Percentiles rank a stretch among this genome's conserved stretches.
phyloP scores from a whole-genome alignment of 169 alveolate genomes.

The Eimeria praecox region DNA sequence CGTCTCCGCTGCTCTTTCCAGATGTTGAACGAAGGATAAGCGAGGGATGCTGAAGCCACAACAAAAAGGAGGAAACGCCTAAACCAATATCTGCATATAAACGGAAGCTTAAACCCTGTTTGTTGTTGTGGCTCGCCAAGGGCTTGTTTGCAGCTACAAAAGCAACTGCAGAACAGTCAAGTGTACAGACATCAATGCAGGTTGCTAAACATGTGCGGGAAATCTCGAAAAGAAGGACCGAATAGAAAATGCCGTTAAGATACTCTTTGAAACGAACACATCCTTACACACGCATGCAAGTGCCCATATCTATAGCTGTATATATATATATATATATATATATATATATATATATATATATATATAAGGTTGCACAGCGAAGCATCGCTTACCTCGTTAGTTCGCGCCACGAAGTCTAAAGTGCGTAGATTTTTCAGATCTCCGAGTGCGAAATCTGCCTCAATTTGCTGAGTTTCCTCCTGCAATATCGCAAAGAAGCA shows the following conservation, averaged over 20 bases:
- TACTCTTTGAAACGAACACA: not conserved
- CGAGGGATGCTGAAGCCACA: not conserved
- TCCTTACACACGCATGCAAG: too few relatives aligned
- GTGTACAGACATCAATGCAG: not conserved
- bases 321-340: too few relatives aligned
- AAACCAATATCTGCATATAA: not conserved
- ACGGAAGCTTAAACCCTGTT: too few relatives aligned
- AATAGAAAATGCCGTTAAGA: not conserved
- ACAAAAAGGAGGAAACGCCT: not conserved
- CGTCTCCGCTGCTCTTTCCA: not conserved
- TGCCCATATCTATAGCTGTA: too few relatives aligned
- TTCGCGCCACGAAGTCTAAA: slow-evolving; percentile 17
- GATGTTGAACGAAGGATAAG: not conserved
- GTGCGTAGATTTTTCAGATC: slow-evolving; percentile 25
- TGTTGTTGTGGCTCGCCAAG: not conserved
- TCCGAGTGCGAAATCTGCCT: slow-evolving; percentile 50
- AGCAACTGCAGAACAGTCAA: not conserved
- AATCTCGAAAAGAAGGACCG: not conserved
- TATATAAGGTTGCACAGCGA: not conserved
- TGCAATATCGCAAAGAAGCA: not conserved
- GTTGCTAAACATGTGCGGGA: not conserved
- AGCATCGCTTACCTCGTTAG: not conserved
- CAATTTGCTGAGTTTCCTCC: slow-evolving; percentile 48
- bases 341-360: too few relatives aligned
- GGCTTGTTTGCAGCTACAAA: not conserved